Evolutionary conservation across 805 yeast species (phyloP).

Genomic region (Metschnikowia chrysomelidarum): DNA sequence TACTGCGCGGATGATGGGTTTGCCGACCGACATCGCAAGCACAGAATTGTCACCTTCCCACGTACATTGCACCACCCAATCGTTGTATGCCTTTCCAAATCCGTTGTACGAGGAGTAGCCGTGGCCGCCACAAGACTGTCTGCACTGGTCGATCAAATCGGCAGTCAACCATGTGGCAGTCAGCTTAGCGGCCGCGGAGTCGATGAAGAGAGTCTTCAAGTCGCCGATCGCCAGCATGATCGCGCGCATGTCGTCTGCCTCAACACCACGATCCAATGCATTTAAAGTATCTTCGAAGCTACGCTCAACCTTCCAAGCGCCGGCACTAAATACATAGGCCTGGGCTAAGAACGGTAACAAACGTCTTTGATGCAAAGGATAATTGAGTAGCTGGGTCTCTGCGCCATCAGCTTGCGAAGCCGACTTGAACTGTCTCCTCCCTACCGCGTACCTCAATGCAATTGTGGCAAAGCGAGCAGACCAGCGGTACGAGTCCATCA

Average conservation of each 20-base stretch:
- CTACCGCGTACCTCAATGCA: slow-evolving; percentile 23
- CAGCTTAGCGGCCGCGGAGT: slow-evolving; percentile 21
- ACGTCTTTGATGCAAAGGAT: slow-evolving; percentile 22
- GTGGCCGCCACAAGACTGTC: slow-evolving; percentile 24
- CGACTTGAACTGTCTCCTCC: slow-evolving; percentile 22
- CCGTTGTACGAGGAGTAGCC: slow-evolving; percentile 23
- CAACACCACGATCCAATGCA: slow-evolving; percentile 18
- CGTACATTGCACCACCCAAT: slow-evolving; percentile 25
- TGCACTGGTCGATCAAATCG: slow-evolving; percentile 22
- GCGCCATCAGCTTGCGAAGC: slow-evolving; percentile 22
- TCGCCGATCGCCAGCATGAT: slow-evolving; percentile 15
- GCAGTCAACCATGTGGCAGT: slow-evolving; percentile 24
- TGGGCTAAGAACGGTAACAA: slow-evolving; percentile 23
- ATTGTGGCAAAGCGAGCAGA: slow-evolving; percentile 20
- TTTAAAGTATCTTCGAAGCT: slow-evolving; percentile 14
- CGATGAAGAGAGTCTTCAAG: slow-evolving; percentile 20
- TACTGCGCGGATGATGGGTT: slow-evolving; percentile 20
- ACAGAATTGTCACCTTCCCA: slow-evolving; percentile 26
- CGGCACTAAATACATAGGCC: slow-evolving; percentile 20
- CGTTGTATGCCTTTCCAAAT: slow-evolving; percentile 21
- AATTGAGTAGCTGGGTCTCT: slow-evolving; percentile 23
- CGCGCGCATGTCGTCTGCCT: slow-evolving; percentile 15
- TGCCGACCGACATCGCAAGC: slow-evolving; percentile 23
- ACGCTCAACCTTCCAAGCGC: slow-evolving; percentile 19
- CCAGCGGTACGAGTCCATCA: slow-evolving; percentile 23